These are phyloP conservation scores for Suhomyces prunicola DNA, from an alignment of 805 yeast species.

Conservation along the genomic window DNA sequence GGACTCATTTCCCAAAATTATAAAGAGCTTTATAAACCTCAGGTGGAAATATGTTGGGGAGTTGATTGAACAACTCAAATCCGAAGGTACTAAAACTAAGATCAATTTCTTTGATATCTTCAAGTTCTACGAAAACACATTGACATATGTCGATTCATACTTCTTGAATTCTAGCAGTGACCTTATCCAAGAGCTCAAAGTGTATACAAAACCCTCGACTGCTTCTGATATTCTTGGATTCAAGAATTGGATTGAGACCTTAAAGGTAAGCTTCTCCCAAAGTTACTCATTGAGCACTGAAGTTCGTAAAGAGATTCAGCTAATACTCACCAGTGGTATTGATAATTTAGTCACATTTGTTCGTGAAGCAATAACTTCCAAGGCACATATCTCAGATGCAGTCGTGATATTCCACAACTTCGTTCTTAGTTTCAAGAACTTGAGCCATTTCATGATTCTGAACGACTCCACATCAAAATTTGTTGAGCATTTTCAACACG, in stretches of 20 bases:
- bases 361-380: not conserved
- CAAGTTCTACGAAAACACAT: constrained; percentile 35
- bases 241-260: constrained; percentile 30
- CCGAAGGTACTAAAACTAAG: not conserved
- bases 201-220: constrained; percentile 22
- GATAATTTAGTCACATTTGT: not conserved
- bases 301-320: not conserved
- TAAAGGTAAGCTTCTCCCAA: constrained; percentile 10
- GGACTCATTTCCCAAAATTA: constrained; percentile 16
- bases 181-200: constrained; percentile 11
- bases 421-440: constrained; percentile 20
- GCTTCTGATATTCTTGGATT: constrained; percentile 28
- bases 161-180: constrained; percentile 17
- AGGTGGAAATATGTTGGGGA: constrained; percentile 18
- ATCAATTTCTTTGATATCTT: constrained; percentile 28
- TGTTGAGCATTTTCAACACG: constrained; percentile 8
- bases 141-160: constrained; percentile 20
- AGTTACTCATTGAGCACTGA: not conserved
- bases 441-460: constrained; percentile 16
- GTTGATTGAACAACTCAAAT: constrained; percentile 7
- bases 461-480: constrained; percentile 15
- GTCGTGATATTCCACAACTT: constrained; percentile 25
- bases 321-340: not conserved
- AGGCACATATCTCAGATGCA: constrained; percentile 3
- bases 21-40: constrained; percentile 21